These are phyloP conservation scores for Pythium aristosporum DNA, from an alignment of 352 stramenopile species.

Conservation along the genomic window DNA sequence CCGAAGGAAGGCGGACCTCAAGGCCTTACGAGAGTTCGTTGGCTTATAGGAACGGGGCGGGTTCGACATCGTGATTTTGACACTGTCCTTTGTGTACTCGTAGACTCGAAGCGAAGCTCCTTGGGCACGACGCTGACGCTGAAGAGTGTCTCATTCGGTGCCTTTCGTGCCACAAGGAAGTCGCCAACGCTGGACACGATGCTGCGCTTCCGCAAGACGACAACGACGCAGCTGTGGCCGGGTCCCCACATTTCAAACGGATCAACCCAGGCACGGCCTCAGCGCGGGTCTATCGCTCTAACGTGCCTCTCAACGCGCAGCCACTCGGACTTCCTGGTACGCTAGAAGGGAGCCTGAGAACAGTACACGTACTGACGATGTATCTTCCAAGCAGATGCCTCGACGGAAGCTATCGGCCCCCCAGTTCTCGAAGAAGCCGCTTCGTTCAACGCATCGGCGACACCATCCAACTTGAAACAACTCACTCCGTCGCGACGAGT, in stretches of 20 bases:
- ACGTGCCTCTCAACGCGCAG: constrained; percentile 56
- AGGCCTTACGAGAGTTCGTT: constrained; percentile 61
- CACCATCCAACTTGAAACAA: constrained; percentile 6
- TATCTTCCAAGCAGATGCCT: not conserved
- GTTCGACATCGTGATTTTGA: not conserved
- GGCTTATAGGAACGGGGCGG: not conserved
- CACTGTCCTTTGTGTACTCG: not conserved
- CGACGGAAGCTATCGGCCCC: not conserved
- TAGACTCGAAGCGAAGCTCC: constrained; percentile 54
- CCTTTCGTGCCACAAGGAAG: constrained; percentile 70
- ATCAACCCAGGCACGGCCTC: constrained; percentile 53
- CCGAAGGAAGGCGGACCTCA: constrained; percentile 59
- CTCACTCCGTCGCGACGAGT: constrained; percentile 4
- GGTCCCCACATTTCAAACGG: constrained; percentile 32
- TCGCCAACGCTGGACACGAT: constrained; percentile 28
- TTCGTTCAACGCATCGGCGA: not conserved
- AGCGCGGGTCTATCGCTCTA: constrained; percentile 60
- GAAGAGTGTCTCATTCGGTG: constrained; percentile 72
- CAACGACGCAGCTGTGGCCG: constrained; percentile 14
- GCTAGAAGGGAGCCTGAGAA: not conserved
- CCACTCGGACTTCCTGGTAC: constrained; percentile 16
- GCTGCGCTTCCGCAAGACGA: constrained; percentile 21
- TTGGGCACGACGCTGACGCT: constrained; percentile 44
- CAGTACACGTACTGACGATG: not conserved
- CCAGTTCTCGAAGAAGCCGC: not conserved